Conservation (phyloP, 2,329 filamentous ascomycete genomes). For the Trichocomaceae sp. region DNA sequence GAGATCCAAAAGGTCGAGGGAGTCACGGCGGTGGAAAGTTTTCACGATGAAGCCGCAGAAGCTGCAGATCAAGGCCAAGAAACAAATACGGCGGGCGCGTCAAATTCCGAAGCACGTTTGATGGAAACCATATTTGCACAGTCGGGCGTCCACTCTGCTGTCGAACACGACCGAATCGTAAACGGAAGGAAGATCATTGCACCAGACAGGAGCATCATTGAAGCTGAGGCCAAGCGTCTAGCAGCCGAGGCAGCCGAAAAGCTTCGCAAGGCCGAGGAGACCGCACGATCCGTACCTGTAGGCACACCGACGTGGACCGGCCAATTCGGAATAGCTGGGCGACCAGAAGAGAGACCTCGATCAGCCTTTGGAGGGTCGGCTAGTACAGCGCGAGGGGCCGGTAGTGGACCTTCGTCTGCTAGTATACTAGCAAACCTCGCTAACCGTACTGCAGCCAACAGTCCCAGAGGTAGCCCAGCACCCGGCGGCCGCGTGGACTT, state of each 20-base stretch:
- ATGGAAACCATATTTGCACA: slow-evolving; percentile 85
- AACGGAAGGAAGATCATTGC: slow-evolving; percentile 64
- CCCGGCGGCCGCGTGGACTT: slow-evolving; percentile 54
- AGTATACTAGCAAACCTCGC: slow-evolving; percentile 36
- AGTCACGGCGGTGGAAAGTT: slow-evolving; percentile 60
- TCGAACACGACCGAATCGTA: slow-evolving; percentile 89
- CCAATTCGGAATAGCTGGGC: slow-evolving; percentile 67
- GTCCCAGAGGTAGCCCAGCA: slow-evolving; percentile 34
- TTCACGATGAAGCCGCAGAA: slow-evolving; percentile 44
- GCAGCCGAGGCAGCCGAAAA: slow-evolving; percentile 71
- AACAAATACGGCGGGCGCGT: slow-evolving; percentile 20
- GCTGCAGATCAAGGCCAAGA: neutral
- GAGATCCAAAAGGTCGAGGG: slow-evolving; percentile 52
- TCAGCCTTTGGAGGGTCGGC: slow-evolving; percentile 38
- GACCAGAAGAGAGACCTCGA: slow-evolving; percentile 42
- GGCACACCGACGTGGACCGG: slow-evolving; percentile 95
- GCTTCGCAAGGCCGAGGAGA: slow-evolving; percentile 64
- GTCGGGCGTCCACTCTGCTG: slow-evolving; percentile 78
- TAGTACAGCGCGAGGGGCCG: slow-evolving; percentile 30
- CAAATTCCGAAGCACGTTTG: slow-evolving; percentile 61
- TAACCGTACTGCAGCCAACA: slow-evolving; percentile 16
- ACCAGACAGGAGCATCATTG: slow-evolving; percentile 71
- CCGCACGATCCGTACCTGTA: slow-evolving; percentile 65
- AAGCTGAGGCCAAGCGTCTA: slow-evolving; percentile 72
- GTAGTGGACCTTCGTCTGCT: slow-evolving; percentile 34